phyloP scores from a whole-genome alignment of 495 filamentous ascomycete species.

The Diplogelasinospora grovesii region DNA sequence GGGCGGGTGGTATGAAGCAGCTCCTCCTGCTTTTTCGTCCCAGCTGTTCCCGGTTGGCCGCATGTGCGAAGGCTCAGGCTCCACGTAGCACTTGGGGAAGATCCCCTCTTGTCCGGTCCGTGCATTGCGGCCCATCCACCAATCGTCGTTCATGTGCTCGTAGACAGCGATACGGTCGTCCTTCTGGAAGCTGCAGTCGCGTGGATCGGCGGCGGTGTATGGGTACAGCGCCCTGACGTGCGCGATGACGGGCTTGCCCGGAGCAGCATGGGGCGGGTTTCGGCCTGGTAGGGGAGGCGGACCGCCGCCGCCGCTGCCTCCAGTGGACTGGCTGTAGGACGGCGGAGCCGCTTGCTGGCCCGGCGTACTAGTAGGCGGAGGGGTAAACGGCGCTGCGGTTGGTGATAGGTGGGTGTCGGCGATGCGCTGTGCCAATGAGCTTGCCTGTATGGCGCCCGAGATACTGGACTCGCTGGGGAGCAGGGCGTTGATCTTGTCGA shows the following conservation, averaged over 20 bases:
- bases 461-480: slow-evolving; percentile 63
- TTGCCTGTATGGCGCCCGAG: too few species aligned
- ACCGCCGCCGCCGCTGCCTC: slow-evolving; percentile 39
- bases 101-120: slow-evolving; percentile 80
- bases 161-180: slow-evolving; percentile 72
- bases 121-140: slow-evolving; percentile 85
- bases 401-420: slow-evolving; percentile 16
- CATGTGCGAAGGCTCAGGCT: slow-evolving; percentile 10
- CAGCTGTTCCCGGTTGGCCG: slow-evolving; percentile 4
- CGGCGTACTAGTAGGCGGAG: slow-evolving; percentile 39
- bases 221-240: slow-evolving; percentile 77
- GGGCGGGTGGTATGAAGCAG: slow-evolving; percentile 20
- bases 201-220: slow-evolving; percentile 69
- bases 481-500: slow-evolving; percentile 61
- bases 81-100: slow-evolving; percentile 87
- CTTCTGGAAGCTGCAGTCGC: slow-evolving; percentile 68
- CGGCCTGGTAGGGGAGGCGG: slow-evolving; percentile 50
- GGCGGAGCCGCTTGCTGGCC: slow-evolving; percentile 29
- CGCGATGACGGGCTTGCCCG: slow-evolving; percentile 52
- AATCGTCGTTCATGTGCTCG: slow-evolving; percentile 92
- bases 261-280: slow-evolving; percentile 36
- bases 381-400: slow-evolving; percentile 26
- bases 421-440: slow-evolving; percentile 27
- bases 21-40: slow-evolving; percentile 4
- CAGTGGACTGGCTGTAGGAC: slow-evolving; percentile 44